These are phyloP conservation scores for Hyphopichia homilentoma DNA, from an alignment of 805 yeast genomes.

Conservation along the genomic window DNA sequence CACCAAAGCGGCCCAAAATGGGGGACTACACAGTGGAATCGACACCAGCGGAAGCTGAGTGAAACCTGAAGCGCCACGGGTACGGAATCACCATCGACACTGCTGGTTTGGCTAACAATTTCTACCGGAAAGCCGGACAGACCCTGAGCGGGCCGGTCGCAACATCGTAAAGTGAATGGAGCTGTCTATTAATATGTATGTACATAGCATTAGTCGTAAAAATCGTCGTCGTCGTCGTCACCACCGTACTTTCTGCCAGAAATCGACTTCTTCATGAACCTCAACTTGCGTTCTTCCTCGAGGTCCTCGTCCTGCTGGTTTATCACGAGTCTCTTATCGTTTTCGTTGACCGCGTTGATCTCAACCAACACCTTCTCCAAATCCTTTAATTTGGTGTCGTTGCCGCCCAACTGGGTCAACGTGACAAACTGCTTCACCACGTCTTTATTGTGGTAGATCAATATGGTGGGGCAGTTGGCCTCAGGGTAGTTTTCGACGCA, in stretches of 20 bases:
- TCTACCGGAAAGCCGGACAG: no score
- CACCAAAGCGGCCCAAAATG: no score
- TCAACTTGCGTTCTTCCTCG: constrained; percentile 48
- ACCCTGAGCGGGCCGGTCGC: no score
- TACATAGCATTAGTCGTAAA: constrained; percentile 27
- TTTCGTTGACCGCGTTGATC: constrained; percentile 58
- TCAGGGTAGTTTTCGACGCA: constrained; percentile 94
- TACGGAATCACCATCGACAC: no score
- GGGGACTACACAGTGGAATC: no score
- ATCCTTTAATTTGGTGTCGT: constrained; percentile 64
- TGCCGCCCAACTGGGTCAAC: constrained; percentile 79
- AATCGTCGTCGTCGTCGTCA: constrained; percentile 31
- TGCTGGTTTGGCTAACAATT: no score
- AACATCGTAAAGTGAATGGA: no score
- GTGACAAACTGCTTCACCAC: constrained; percentile 82
- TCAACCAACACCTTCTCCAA: constrained; percentile 69
- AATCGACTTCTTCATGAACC: constrained; percentile 57
- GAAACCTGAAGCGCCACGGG: no score
- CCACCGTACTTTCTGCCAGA: constrained; percentile 21
- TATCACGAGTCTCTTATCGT: constrained; percentile 62
- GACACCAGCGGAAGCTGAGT: no score
- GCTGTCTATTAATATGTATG: no score
- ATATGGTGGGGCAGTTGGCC: constrained; percentile 82
- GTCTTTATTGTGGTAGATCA: constrained; percentile 74
- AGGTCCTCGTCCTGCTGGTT: constrained; percentile 56